Evolutionary conservation across 352 stramenopile genomes (phyloP).

Genomic region (Phytophthora niederhauseri): DNA sequence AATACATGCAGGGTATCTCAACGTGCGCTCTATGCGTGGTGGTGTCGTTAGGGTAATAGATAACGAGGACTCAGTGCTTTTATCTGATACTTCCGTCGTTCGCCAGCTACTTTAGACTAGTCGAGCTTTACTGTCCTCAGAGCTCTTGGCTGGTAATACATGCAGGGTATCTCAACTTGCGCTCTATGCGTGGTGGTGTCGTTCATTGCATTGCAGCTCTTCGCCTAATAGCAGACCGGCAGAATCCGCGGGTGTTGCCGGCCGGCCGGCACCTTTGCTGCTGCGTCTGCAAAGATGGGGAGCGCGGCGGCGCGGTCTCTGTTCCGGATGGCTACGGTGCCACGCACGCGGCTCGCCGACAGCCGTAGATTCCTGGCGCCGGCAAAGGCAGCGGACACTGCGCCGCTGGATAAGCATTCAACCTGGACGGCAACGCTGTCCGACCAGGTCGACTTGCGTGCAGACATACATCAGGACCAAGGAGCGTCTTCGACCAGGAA

Average conservation of each 20-base stretch:
- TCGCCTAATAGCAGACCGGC: background rate
- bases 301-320: conserved; percentile 17
- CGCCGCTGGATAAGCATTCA: conserved; percentile 13
- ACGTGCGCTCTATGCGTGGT: background rate
- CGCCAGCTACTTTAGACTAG: background rate
- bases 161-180: background rate
- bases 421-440: conserved; percentile 16
- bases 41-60: background rate
- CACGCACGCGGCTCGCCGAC: conserved; percentile 10
- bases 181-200: background rate
- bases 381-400: background rate
- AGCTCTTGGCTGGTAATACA: background rate
- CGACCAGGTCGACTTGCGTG: conserved; percentile 7
- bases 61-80: background rate
- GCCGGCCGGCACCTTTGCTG: background rate
- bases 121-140: background rate
- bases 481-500: too few species aligned
- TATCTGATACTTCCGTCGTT: background rate
- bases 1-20: background rate
- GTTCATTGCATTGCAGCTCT: background rate
- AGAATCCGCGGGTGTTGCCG: conserved; percentile 27
- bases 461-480: background rate
- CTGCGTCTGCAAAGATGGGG: conserved; percentile 23
- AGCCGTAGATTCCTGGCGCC: conserved; percentile 21
- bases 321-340: conserved; percentile 15